A percentile compares a stretch with the other conserved stretches of the same genome.
These are phyloP conservation scores for Xerocomus amazonicus DNA, from an alignment of 1,284 basidiomycete species.

Conservation along the genomic window DNA sequence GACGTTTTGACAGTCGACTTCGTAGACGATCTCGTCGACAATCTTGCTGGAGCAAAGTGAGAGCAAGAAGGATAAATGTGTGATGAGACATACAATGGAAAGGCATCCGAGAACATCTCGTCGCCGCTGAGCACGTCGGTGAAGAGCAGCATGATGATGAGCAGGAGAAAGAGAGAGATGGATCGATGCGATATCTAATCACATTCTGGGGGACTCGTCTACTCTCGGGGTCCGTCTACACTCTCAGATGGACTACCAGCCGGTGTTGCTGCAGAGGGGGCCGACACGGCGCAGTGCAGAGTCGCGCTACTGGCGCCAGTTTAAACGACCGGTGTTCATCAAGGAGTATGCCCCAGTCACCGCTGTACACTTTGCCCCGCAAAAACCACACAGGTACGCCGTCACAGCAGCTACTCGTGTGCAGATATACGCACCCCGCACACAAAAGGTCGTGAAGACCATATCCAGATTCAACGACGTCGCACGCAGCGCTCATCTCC, in stretches of 20 bases:
- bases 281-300: slow-evolving; percentile 64
- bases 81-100: slow-evolving; percentile 56
- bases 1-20: slow-evolving; percentile 84
- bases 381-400: slow-evolving; percentile 86
- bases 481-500: slow-evolving; percentile 82
- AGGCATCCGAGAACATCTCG: slow-evolving; percentile 97
- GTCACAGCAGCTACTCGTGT: slow-evolving; percentile 93
- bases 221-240: slow-evolving; percentile 11
- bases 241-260: slow-evolving; percentile 68
- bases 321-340: slow-evolving; percentile 84
- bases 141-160: slow-evolving; percentile 72
- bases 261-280: slow-evolving; percentile 63
- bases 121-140: slow-evolving; percentile 74
- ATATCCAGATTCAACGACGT: slow-evolving; percentile 97
- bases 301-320: slow-evolving; percentile 77
- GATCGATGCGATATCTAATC: slow-evolving; percentile 20
- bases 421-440: slow-evolving; percentile 94
- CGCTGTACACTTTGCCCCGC: slow-evolving; percentile 83
- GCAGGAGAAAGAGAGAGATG: slow-evolving; percentile 11
- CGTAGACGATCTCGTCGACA: slow-evolving; percentile 83
- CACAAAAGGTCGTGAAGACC: slow-evolving; percentile 93
- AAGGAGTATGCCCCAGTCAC: slow-evolving; percentile 95
- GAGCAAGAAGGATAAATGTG: not conserved
- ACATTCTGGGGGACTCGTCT: slow-evolving; percentile 6
- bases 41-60: slow-evolving; percentile 55